Conservation (phyloP, 2,329 filamentous ascomycete genomes). For the Cephalotrichum gorgonifer region DNA sequence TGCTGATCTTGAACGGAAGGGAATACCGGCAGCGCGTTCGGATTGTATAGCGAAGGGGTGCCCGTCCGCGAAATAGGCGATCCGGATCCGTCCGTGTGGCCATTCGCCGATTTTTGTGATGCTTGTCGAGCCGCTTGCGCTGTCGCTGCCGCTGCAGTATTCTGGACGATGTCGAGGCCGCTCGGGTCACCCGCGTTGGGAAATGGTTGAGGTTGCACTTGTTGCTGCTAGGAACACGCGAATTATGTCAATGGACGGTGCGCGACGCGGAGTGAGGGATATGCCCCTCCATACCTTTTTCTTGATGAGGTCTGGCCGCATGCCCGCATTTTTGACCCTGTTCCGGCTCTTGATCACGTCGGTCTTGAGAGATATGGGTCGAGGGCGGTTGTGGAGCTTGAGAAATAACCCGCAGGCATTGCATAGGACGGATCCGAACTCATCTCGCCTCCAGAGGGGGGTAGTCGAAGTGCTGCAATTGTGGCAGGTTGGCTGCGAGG, state of each 20-base stretch:
- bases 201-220: conserved; percentile 29
- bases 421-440: conserved; percentile 89
- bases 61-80: conserved; percentile 72
- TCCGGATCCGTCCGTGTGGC: conserved; percentile 62
- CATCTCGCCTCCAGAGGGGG: conserved; percentile 93
- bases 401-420: conserved; percentile 97
- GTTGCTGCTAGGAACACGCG: conserved; percentile 14
- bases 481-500: conserved; percentile 84
- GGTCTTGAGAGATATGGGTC: conserved; percentile 94
- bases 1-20: conserved; percentile 64
- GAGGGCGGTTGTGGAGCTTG: conserved; percentile 87
- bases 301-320: conserved; percentile 64
- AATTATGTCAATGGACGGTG: neutral
- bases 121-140: conserved; percentile 44
- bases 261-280: neutral
- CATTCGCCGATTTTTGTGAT: conserved; percentile 63
- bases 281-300: conserved; percentile 61
- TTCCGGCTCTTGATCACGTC: conserved; percentile 99
- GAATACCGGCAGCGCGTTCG: conserved; percentile 64
- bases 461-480: conserved; percentile 96
- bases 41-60: conserved; percentile 65
- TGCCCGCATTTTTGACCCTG: conserved; percentile 68
- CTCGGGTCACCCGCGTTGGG: conserved; percentile 36
- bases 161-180: conserved; percentile 51
- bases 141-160: conserved; percentile 41